Conservation (phyloP, 495 filamentous ascomycete genomes). For the Podospora pseudocomata region DNA sequence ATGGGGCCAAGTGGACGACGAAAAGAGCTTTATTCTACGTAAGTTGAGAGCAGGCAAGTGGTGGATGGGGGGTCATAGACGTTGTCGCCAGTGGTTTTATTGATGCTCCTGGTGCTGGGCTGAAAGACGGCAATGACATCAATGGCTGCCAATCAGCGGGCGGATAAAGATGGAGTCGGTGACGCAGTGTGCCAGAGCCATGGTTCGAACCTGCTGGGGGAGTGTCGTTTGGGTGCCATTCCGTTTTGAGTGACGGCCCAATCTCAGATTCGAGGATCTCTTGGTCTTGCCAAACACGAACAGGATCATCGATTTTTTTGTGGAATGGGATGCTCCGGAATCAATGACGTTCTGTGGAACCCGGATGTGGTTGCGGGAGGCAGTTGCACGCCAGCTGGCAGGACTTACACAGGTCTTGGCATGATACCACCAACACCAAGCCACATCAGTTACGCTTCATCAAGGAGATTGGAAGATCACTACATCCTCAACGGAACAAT, state of each 20-base stretch:
- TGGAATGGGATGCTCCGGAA: neutral
- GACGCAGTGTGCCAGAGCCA: conserved; percentile 15
- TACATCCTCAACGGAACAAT: too few species aligned
- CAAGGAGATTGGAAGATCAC: too few species aligned
- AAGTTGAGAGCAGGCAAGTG: neutral
- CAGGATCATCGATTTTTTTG: neutral
- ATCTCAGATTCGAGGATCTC: neutral
- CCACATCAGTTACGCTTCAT: too few species aligned
- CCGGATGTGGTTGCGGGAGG: too few species aligned
- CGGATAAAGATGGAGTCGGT: conserved; percentile 5
- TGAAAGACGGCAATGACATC: conserved; percentile 26
- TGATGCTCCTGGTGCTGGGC: neutral
- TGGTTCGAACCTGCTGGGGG: conserved; percentile 3
- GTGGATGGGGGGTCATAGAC: neutral
- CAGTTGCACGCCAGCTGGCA: neutral
- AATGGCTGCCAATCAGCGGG: conserved; percentile 23
- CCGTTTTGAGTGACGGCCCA: neutral
- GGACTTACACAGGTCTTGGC: neutral
- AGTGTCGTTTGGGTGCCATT: neutral
- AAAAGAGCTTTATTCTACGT: too few species aligned
- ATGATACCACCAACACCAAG: neutral
- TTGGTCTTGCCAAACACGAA: conserved; percentile 1
- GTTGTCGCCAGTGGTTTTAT: neutral
- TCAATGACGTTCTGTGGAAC: neutral
- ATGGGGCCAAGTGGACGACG: too few species aligned